A percentile compares a stretch with the other conserved stretches of the same genome.
Evolutionary conservation across 768 basidiomycete species (phyloP).

Genomic region (Postia placenta): DNA sequence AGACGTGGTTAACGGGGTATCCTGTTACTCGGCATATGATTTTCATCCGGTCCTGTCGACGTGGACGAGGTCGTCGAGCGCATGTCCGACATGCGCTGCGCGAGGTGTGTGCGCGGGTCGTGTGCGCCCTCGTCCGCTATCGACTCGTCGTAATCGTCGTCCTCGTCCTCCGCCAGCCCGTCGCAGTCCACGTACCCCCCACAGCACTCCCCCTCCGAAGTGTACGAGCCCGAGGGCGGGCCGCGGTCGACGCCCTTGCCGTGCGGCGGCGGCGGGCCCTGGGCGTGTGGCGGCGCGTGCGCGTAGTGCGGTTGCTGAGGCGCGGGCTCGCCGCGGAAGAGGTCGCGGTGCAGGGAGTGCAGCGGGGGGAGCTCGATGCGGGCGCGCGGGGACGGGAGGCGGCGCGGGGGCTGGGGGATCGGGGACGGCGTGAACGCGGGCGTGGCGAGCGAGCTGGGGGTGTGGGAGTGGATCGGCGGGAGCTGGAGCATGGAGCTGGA

Average conservation of each 20-base stretch:
- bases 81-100: constrained; percentile 20
- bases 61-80: constrained; percentile 19
- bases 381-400: constrained; percentile 15
- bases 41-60: constrained; percentile 12
- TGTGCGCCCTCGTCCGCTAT: constrained; percentile 12
- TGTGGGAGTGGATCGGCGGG: constrained; percentile 18
- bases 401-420: constrained; percentile 15
- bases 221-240: background rate
- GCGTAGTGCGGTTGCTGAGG: constrained; percentile 6
- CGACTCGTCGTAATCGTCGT: constrained; percentile 19
- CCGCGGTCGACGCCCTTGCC: background rate
- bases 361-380: constrained; percentile 14
- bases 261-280: constrained; percentile 9
- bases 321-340: constrained; percentile 7
- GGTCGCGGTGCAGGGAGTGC: constrained; percentile 10
- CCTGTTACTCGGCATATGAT: background rate
- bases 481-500: constrained; percentile 1
- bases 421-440: constrained; percentile 16
- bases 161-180: constrained; percentile 30
- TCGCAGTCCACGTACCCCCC: constrained; percentile 46
- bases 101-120: constrained; percentile 7
- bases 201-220: constrained; percentile 39
- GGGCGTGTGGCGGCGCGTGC: constrained; percentile 6
- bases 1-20: background rate
- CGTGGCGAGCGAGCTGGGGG: constrained; percentile 18